These are phyloP conservation scores for Trifolium pratense DNA, from an alignment of 306 rosid species.

Conservation along the genomic window DNA sequence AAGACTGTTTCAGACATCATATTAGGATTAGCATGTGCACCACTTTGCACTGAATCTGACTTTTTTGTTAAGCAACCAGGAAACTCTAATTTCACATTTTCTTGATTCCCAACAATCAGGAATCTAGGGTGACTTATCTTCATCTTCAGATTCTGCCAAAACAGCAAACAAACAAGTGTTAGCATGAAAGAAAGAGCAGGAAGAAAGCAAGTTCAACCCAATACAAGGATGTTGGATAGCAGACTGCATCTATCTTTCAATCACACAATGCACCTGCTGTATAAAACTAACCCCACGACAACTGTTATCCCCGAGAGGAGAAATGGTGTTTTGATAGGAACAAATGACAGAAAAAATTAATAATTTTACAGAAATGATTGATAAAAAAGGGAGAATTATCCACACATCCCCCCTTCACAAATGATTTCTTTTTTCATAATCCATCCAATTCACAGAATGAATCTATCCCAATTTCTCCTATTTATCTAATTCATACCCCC, in stretches of 20 bases:
- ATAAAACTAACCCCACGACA: slow-evolving; percentile 23
- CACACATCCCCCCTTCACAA: slow-evolving; percentile 1
- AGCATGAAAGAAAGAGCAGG: slow-evolving; percentile 32
- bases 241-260: slow-evolving; percentile 25
- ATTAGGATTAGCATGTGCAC: slow-evolving; percentile 43
- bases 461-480: neutral
- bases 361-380: neutral
- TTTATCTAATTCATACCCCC: slow-evolving; percentile 6
- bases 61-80: slow-evolving; percentile 77
- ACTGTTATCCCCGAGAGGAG: slow-evolving; percentile 1
- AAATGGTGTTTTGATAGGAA: neutral
- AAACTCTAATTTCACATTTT: slow-evolving; percentile 60
- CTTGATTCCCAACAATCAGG: slow-evolving; percentile 69
- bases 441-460: slow-evolving; percentile 1
- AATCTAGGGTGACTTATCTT: slow-evolving; percentile 91
- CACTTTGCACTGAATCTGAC: slow-evolving; percentile 46
- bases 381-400: neutral
- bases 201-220: slow-evolving; percentile 37
- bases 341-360: neutral
- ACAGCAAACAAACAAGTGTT: slow-evolving; percentile 38
- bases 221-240: slow-evolving; percentile 33
- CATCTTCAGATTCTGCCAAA: slow-evolving; percentile 88
- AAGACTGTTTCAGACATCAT: slow-evolving; percentile 59
- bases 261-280: neutral
- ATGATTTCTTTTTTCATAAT: neutral